Evolutionary conservation across 768 basidiomycete species (phyloP), one percentile per base, ranked within the genome.

Genomic region (Pisolithus albus): DNA sequence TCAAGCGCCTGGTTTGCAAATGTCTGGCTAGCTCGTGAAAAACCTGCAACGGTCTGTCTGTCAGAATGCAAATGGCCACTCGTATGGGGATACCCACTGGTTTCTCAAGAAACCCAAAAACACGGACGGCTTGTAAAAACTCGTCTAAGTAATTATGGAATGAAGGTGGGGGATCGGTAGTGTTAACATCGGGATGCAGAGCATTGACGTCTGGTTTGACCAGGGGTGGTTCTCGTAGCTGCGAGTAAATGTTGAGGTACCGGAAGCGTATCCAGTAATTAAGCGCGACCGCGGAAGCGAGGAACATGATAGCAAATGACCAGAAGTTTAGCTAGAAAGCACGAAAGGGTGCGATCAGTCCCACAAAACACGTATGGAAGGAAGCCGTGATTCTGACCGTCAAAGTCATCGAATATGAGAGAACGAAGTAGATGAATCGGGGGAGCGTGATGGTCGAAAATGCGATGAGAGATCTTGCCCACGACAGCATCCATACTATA

Each of bases 111-210:
- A 98, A 98, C 18, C 96, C 96, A 61, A 99, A 99, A 9, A 99
- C 90, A 44, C 94, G 81, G 51, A 99, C 90, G 10, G 96, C 96
- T 59, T 94, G 87, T 50, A 98, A 69, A 65, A 99, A 98, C 62
- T 99, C 96, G 65, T 98, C 95, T 24, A 98, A 77, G 60, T 98
- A 98, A 61, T 95, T 94, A 65, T 95, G 93, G 64, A 97, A 93
- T 1, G 87, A 78, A 11, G 87, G 80, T 0, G 82, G 80, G 13
- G 83, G 74, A 49, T 87, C 84, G 61, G 75, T 68, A 15, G 85
- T 80, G 53, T 92, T 92, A 19, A 95, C 86, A 64, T 96, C 92
- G 2, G 93, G 93, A 70, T 95, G 93, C 40, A 92, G 77, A 59
- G 90, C 88, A 57, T 87, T 87, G 13, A 84, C 86, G 61, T 91